These are phyloP conservation scores for Colletotrichum sp. DNA, from an alignment of 2,329 filamentous ascomycete species.

Conservation along the genomic window DNA sequence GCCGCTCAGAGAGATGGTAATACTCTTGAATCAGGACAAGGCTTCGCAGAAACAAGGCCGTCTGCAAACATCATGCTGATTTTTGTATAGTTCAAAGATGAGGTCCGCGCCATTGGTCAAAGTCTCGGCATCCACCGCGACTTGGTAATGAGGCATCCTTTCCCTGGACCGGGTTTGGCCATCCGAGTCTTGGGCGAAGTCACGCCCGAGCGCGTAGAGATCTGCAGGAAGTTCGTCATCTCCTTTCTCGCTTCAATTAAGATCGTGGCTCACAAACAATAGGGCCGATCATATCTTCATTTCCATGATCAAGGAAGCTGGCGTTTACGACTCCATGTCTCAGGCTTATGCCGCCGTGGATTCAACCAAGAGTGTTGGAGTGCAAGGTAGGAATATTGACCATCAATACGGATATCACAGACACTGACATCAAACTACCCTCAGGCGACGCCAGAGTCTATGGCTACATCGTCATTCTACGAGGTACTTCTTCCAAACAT, in stretches of 20 bases:
- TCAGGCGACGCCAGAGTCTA: constrained; percentile 35
- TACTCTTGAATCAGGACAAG: constrained; percentile 30
- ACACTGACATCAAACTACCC: constrained; percentile 29
- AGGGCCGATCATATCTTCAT: constrained; percentile 79
- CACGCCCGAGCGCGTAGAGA: constrained; percentile 78
- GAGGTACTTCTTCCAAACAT: neutral
- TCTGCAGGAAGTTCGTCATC: constrained; percentile 65
- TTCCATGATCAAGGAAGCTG: constrained; percentile 73
- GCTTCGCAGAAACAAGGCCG: neutral
- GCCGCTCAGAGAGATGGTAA: constrained; percentile 18
- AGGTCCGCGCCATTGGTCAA: constrained; percentile 34
- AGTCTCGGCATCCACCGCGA: constrained; percentile 36
- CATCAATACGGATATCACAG: neutral
- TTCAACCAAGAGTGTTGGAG: constrained; percentile 37
- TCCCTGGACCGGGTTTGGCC: constrained; percentile 73
- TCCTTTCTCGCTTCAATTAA: neutral
- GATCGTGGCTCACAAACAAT: neutral
- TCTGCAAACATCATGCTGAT: neutral
- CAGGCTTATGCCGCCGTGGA: constrained; percentile 54
- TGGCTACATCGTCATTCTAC: constrained; percentile 32
- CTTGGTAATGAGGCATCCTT: constrained; percentile 78
- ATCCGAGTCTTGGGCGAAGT: constrained; percentile 87
- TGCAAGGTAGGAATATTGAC: neutral
- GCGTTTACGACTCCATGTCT: constrained; percentile 67
- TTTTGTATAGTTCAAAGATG: constrained; percentile 16